Base-by-base conservation (phyloP, 2,329 filamentous ascomycete species). In the Sporothrix luriei region DNA sequence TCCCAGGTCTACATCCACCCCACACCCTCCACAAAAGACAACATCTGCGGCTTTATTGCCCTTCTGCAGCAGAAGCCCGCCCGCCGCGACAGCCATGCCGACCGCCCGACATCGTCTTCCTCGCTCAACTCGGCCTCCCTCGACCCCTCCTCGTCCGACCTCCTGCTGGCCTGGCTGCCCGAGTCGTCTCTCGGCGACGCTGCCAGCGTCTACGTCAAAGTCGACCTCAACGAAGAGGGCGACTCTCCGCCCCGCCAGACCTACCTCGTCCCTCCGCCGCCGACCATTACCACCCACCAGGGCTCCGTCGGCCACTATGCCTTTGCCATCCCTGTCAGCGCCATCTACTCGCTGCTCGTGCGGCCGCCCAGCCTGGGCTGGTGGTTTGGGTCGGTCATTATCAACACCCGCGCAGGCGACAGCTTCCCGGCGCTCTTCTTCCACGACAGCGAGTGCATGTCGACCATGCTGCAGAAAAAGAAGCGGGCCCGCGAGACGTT, bases 381-480 rank as follows among this genome's bases (percentile, higher is more conserved):
- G 96, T 99, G 95, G 95, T 97, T 96, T 78, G 95, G 95, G 46
- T 97, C 93, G 73, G 81, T 99, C 38, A 90, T 99, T 70, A 92
- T 99, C 81, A 99, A 99, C 78, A 93, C 92, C 0, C 85, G 91
- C 14, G 89, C 91, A 0, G 96, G 96, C 3, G 94, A 98, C 77
- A 95, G 92, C 77, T 97, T 98, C 74, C 95, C 95, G 0, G 93
- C 95, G 0, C 82, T 99, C 1, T 99, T 99, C 81, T 99, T 99
- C 81, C 95, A 99, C 78, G 95, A 99, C 76, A 93, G 89, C 72
- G 95, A 99, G 81, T 99, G 95, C 76, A 91, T 97, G 80, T 96
- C 91, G 68, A 99, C 95, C 0, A 97, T 98, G 26, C 80, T 96
- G 69, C 94, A 98, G 79, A 93, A 96, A 81, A 97, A 95, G 84